Conservation (phyloP, 179 eudicot species). For the Gypsophila paniculata region DNA sequence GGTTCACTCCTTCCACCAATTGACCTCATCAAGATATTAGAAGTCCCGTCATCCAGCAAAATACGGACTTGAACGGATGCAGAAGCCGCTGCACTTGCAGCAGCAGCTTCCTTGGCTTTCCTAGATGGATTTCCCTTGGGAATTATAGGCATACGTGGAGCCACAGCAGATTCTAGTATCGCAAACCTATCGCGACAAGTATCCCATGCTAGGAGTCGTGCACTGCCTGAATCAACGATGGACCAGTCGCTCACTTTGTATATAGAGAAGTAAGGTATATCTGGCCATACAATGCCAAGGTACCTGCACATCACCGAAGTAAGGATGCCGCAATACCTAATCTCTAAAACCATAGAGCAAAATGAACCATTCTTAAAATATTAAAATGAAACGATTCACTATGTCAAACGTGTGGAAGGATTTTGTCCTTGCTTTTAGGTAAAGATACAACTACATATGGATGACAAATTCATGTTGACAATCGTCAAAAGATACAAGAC, state of each 20-base stretch:
- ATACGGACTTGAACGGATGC: slow-evolving; percentile 93
- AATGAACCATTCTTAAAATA: no score
- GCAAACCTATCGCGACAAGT: slow-evolving; percentile 90
- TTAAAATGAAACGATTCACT: neutral
- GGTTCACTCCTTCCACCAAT: slow-evolving; percentile 84
- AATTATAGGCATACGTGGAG: slow-evolving; percentile 71
- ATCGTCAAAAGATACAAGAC: neutral
- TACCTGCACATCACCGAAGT: slow-evolving; percentile 52
- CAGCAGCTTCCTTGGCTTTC: slow-evolving; percentile 97
- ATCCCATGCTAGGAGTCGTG: slow-evolving; percentile 96
- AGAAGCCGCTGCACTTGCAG: slow-evolving; percentile 79
- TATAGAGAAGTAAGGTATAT: slow-evolving; percentile 88
- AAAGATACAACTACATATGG: slow-evolving; percentile 1
- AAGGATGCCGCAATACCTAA: slow-evolving; percentile 7
- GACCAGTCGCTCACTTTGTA: slow-evolving; percentile 97
- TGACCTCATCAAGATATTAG: slow-evolving; percentile 86
- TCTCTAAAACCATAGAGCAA: neutral
- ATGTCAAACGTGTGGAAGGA: neutral
- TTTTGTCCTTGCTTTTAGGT: neutral
- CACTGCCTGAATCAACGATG: slow-evolving; percentile 92
- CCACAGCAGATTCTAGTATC: slow-evolving; percentile 68
- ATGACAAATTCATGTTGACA: neutral
- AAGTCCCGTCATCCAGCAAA: slow-evolving; percentile 92
- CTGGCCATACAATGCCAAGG: slow-evolving; percentile 94
- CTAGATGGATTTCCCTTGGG: slow-evolving; percentile 85